Evolutionary conservation across 805 yeast genomes (phyloP).

Genomic region (Hyphopichia homilentoma): DNA sequence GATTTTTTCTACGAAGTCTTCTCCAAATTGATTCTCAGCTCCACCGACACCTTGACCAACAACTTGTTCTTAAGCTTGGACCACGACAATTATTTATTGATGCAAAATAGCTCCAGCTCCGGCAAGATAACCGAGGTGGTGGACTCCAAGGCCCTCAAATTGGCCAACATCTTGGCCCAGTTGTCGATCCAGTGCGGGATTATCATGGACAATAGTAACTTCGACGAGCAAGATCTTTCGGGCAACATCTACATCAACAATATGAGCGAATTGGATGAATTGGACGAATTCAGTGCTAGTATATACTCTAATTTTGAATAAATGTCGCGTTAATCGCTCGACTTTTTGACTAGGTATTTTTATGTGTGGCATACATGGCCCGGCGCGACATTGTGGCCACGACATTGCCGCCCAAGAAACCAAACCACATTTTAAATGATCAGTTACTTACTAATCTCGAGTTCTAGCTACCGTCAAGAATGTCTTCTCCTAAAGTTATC

Average conservation of each 20-base stretch:
- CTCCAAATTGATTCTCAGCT: slow-evolving; percentile 27
- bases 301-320: slow-evolving; percentile 76
- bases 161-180: slow-evolving; percentile 70
- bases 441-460: too few relatives aligned
- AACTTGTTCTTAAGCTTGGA: slow-evolving; percentile 22
- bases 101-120: slow-evolving; percentile 9
- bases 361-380: slow-evolving; percentile 9
- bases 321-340: slow-evolving; percentile 2
- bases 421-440: too few relatives aligned
- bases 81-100: slow-evolving; percentile 1
- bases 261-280: slow-evolving; percentile 46
- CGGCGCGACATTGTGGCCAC: slow-evolving; percentile 2
- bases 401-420: too few relatives aligned
- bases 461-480: slow-evolving; percentile 6
- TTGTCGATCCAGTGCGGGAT: slow-evolving; percentile 62
- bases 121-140: slow-evolving; percentile 16
- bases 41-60: slow-evolving; percentile 31
- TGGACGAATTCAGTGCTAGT: slow-evolving; percentile 86
- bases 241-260: slow-evolving; percentile 38
- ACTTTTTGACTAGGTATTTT: slow-evolving; percentile 14
- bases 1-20: slow-evolving; percentile 29
- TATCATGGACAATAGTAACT: slow-evolving; percentile 42
- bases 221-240: slow-evolving; percentile 14
- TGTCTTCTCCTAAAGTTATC: slow-evolving; percentile 39
- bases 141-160: slow-evolving; percentile 30